Evolutionary conservation across 23 red algal species (phyloP), one percentile per base, ranked within the genome.

Genomic region (Gracilaria caudata): DNA sequence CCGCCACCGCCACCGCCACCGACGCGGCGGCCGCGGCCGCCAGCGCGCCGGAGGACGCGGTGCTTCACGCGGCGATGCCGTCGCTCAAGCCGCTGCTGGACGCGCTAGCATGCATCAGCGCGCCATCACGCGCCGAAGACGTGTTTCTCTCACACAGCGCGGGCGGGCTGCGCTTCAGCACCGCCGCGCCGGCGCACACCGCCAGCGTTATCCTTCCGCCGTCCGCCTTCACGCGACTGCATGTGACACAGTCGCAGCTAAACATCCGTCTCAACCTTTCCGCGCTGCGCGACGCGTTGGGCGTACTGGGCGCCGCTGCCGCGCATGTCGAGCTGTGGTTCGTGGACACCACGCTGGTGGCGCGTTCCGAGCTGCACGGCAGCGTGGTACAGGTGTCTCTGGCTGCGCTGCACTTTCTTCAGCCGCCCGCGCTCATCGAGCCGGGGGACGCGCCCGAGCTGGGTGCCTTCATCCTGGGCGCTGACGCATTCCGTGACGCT

Each of bases 401-500:
- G 35, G 1, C 35, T 1, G 65, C 65, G 29, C 46, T 68, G 14
- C 4, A 39, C 37, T 36, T 7, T 8, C 9, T 34, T 8, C 65
- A 36, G 37, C 33, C 65, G 37, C 33, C 8, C 0, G 2, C 20
- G 65, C 65, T 39, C 34, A 65, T 65, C 12, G 57, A 82, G 54
- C 51, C 53, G 12, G 30, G 35, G 4, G 61, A 68, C 37, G 59
- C 61, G 60, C 80, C 58, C 25, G 73, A 47, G 38, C 34, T 90
- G 35, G 64, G 57, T 38, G 63, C 46, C 63, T 63, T 77, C 40
- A 57, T 91, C 7, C n/a, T 91, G 23, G 47, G 40, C 45, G 58
- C 77, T 3, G 64, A 81, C 10, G 76, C 77, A n/a, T 44, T 91
- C 12, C 87, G 87, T 39, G 87, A 91, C 26, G 87, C 87, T 10